Evolutionary conservation across 177 flowering plant species (phyloP).

Genomic region (Telopea speciosissima): DNA sequence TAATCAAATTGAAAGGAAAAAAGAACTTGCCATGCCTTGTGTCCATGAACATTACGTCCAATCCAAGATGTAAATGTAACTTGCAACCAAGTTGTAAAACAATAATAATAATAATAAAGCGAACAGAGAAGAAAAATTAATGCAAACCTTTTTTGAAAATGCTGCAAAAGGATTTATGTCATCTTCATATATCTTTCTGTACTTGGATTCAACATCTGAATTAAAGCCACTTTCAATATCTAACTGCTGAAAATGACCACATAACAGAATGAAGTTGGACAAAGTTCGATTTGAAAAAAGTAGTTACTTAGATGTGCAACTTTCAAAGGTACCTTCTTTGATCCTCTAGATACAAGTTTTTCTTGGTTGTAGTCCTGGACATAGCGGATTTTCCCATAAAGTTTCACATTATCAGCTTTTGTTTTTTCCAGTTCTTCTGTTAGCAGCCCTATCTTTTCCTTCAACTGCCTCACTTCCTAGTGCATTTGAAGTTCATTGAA

Average conservation of each 20-base stretch:
- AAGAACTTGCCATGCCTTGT: background rate
- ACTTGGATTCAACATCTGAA: constrained; percentile 96
- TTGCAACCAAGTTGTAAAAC: too few relatives aligned
- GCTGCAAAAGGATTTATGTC: constrained; percentile 99
- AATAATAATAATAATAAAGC: background rate
- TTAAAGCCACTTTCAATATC: constrained; percentile 93
- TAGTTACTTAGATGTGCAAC: constrained; percentile 5
- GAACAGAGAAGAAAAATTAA: background rate
- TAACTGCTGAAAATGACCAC: constrained; percentile 41
- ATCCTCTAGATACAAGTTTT: constrained; percentile 91
- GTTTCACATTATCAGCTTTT: constrained; percentile 94
- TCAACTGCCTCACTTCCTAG: constrained; percentile 85
- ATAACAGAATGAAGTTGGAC: constrained; percentile 11
- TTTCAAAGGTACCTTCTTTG: constrained; percentile 60
- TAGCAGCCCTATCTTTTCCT: constrained; percentile 74
- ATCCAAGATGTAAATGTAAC: background rate
- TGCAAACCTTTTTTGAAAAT: constrained; percentile 82
- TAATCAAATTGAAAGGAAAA: background rate
- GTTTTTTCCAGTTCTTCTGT: constrained; percentile 79
- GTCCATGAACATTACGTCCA: background rate
- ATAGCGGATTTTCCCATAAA: constrained; percentile 97
- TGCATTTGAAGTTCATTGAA: constrained; percentile 11
- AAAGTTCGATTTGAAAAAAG: background rate
- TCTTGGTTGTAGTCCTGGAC: constrained; percentile 95
- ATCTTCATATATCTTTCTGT: constrained; percentile 96